Percentiles rank a stretch among this genome's conserved stretches.
phyloP scores from a whole-genome alignment of 2,329 filamentous ascomycete species.

The Aspergillus sp. region DNA sequence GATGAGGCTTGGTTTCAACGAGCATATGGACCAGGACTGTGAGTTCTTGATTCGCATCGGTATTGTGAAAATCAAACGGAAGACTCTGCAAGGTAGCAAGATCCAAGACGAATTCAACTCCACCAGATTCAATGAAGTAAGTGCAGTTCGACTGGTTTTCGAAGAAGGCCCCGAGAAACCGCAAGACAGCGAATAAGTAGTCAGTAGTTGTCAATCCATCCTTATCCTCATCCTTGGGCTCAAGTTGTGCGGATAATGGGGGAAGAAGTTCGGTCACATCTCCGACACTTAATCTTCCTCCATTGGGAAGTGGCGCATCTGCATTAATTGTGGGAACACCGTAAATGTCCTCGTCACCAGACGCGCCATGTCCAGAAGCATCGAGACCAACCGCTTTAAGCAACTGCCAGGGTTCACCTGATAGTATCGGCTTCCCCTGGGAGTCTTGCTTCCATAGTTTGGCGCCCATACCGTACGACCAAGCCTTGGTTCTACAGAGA shows the following conservation, averaged over 20 bases:
- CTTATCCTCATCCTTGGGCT: conserved; percentile 51
- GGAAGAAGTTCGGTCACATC: conserved; percentile 29
- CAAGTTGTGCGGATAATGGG: conserved; percentile 25
- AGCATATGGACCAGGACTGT: conserved; percentile 73
- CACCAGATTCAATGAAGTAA: conserved; percentile 74
- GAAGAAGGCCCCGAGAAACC: conserved; percentile 76
- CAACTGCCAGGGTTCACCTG: conserved; percentile 51
- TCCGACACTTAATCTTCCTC: conserved; percentile 34
- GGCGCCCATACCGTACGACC: conserved; percentile 69
- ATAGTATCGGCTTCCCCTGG: conserved; percentile 59
- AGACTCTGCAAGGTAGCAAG: conserved; percentile 80
- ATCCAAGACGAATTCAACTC: conserved; percentile 80
- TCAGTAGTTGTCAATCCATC: conserved; percentile 58
- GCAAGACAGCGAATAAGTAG: conserved; percentile 73
- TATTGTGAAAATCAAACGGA: conserved; percentile 69
- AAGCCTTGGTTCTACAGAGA: conserved; percentile 70
- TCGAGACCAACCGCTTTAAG: conserved; percentile 36
- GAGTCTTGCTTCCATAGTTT: conserved; percentile 69
- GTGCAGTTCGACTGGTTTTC: conserved; percentile 70
- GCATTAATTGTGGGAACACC: conserved; percentile 30
- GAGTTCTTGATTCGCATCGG: conserved; percentile 67
- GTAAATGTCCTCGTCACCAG: conserved; percentile 24
- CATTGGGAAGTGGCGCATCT: conserved; percentile 35
- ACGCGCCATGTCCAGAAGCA: conserved; percentile 19
- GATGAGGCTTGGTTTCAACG: conserved; percentile 75